phyloP scores from a whole-genome alignment of 805 yeast genomes.

The Metschnikowia chrysomelidarum region DNA sequence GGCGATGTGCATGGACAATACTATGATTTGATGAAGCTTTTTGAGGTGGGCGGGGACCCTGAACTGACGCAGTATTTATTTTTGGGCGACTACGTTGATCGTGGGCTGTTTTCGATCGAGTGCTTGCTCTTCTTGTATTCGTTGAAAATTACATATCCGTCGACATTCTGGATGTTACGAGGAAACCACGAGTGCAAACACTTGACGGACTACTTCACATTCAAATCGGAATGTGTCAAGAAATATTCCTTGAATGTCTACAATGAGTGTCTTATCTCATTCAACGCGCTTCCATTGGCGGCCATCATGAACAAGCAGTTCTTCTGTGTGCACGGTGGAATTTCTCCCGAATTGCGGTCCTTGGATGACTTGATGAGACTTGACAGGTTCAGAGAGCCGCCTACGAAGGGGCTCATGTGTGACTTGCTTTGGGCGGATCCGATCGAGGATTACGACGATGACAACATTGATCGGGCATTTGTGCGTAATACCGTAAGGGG shows the following conservation, averaged over 20 bases:
- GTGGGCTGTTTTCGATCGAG: constrained; percentile 90
- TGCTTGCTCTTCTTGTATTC: constrained; percentile 73
- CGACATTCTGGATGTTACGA: constrained; percentile 74
- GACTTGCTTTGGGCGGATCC: constrained; percentile 98
- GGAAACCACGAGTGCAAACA: constrained; percentile 97
- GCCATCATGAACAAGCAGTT: constrained; percentile 93
- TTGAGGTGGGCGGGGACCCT: constrained; percentile 94
- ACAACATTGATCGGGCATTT: constrained; percentile 45
- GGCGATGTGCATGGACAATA: constrained; percentile 98
- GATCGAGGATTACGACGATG: constrained; percentile 76
- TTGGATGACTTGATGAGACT: constrained; percentile 66
- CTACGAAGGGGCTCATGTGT: constrained; percentile 90
- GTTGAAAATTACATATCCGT: constrained; percentile 72
- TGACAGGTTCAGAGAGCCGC: constrained; percentile 88
- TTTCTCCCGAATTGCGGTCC: constrained; percentile 77
- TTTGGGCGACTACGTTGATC: constrained; percentile 92
- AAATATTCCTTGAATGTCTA: constrained; percentile 69
- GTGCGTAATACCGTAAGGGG: constrained; percentile 78
- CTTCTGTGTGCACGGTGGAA: constrained; percentile 95
- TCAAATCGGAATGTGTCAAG: constrained; percentile 84
- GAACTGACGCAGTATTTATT: constrained; percentile 72
- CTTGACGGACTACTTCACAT: constrained; percentile 90
- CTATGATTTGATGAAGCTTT: constrained; percentile 82
- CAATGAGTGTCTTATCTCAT: constrained; percentile 71
- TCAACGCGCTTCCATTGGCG: constrained; percentile 85